A percentile compares a stretch with the other conserved stretches of the same genome.
These are phyloP conservation scores for Tubosaeta sp. DNA, from an alignment of 768 basidiomycete species.

Conservation along the genomic window DNA sequence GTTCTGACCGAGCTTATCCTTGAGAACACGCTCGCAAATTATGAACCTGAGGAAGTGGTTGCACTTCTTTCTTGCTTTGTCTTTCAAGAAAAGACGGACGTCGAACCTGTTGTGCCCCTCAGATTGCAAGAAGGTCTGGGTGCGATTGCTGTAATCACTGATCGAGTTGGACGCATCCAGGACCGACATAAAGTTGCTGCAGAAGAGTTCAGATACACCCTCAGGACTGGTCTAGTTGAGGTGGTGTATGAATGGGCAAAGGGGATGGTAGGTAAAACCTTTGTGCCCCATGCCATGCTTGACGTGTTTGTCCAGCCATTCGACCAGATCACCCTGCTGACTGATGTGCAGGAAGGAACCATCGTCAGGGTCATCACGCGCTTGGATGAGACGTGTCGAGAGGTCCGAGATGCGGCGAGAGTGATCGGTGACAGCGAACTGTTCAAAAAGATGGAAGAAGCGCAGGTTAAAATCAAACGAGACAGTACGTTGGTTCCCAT, in stretches of 20 bases:
- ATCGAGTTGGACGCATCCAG: slow-evolving; percentile 77
- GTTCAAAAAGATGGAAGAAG: slow-evolving; percentile 98
- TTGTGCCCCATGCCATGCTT: background rate
- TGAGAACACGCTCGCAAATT: slow-evolving; percentile 87
- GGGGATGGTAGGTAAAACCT: slow-evolving; percentile 75
- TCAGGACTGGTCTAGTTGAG: slow-evolving; percentile 91
- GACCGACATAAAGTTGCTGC: slow-evolving; percentile 71
- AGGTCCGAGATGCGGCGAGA: slow-evolving; percentile 94
- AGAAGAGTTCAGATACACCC: slow-evolving; percentile 70
- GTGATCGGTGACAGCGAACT: slow-evolving; percentile 95
- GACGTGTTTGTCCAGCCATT: slow-evolving; percentile 65
- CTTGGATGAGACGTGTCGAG: slow-evolving; percentile 93
- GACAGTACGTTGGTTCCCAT: slow-evolving; percentile 67
- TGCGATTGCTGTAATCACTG: slow-evolving; percentile 71
- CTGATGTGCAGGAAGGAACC: slow-evolving; percentile 94
- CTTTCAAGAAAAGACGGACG: slow-evolving; percentile 96
- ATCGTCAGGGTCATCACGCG: slow-evolving; percentile 96
- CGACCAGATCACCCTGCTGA: slow-evolving; percentile 86
- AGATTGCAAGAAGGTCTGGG: slow-evolving; percentile 79
- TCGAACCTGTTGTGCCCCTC: slow-evolving; percentile 76
- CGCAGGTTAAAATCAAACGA: slow-evolving; percentile 89
- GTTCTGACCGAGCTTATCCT: slow-evolving; percentile 94
- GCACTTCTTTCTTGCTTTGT: slow-evolving; percentile 95
- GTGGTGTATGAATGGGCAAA: slow-evolving; percentile 99
- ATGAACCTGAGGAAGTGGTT: slow-evolving; percentile 94